phyloP scores from a whole-genome alignment of 176 grass and related monocot species.

The Juncus effusus region DNA sequence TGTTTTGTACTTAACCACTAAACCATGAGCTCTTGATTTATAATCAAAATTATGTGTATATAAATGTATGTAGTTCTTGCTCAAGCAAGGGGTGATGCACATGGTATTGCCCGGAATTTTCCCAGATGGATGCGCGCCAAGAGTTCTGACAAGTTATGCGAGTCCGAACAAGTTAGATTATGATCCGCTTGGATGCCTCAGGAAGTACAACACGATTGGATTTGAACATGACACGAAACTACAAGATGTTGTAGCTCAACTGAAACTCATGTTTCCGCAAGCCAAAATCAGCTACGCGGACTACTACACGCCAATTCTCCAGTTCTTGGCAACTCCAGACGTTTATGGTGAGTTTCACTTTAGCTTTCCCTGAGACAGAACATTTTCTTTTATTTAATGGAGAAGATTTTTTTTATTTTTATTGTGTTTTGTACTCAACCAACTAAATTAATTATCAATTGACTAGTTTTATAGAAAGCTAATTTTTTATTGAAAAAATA shows the following conservation, averaged over 20 bases:
- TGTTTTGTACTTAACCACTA: neutral
- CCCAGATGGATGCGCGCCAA: constrained; percentile 39
- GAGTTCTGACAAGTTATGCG: constrained; percentile 27
- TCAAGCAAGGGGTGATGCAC: constrained; percentile 34
- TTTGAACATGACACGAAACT: constrained; percentile 36
- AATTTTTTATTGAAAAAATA: neutral
- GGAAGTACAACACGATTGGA: constrained; percentile 27
- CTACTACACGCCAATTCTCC: constrained; percentile 16
- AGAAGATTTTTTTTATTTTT: neutral
- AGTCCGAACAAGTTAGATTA: constrained; percentile 27
- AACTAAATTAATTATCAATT: neutral
- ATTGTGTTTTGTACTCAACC: neutral
- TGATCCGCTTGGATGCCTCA: constrained; percentile 41
- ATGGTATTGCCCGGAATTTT: constrained; percentile 38
- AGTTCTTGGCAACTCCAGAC: constrained; percentile 14
- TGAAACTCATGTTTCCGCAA: neutral
- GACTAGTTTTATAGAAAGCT: neutral
- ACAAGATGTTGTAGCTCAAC: neutral
- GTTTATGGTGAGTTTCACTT: constrained; percentile 27
- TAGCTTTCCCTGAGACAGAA: neutral
- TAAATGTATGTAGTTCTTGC: constrained; percentile 33
- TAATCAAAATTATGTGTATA: neutral
- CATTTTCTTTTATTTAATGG: neutral
- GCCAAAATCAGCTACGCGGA: constrained; percentile 30
- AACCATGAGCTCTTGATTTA: neutral